Conservation (phyloP, 2,329 filamentous ascomycete species). For the Fusarium cyanostomum region DNA sequence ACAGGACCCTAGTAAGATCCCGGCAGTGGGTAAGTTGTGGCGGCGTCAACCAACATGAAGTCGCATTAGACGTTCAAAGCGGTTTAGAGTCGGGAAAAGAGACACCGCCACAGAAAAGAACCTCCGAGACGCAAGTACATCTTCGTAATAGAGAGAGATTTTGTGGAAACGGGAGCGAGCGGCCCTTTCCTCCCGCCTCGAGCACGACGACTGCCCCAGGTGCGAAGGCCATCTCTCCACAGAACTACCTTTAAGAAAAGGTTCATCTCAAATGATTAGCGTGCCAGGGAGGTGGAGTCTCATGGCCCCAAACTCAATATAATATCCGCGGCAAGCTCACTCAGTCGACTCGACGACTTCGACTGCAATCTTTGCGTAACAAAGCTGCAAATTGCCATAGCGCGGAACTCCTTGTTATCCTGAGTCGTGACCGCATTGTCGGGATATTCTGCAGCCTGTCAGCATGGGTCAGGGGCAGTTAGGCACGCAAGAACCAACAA, state of each 20-base stretch:
- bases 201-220: background rate
- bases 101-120: background rate
- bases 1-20: constrained; percentile 9
- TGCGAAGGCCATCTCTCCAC: constrained; percentile 5
- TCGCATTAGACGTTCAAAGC: constrained; percentile 6
- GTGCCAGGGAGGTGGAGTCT: background rate
- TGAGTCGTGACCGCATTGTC: background rate
- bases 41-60: constrained; percentile 14
- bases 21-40: background rate
- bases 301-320: background rate
- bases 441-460: background rate
- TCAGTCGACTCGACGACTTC: background rate
- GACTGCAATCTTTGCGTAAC: background rate
- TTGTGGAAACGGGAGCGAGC: background rate
- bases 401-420: background rate
- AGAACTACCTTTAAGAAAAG: background rate
- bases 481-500: constrained; percentile 1
- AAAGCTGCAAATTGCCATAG: background rate
- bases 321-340: background rate
- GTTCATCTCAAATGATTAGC: constrained; percentile 1
- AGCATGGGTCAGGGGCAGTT: constrained; percentile 2
- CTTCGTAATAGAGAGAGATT: background rate
- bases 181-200: background rate
- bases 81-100: background rate
- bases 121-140: background rate